phyloP scores from a whole-genome alignment of 441 rosid genomes.

The Croton setiger region DNA sequence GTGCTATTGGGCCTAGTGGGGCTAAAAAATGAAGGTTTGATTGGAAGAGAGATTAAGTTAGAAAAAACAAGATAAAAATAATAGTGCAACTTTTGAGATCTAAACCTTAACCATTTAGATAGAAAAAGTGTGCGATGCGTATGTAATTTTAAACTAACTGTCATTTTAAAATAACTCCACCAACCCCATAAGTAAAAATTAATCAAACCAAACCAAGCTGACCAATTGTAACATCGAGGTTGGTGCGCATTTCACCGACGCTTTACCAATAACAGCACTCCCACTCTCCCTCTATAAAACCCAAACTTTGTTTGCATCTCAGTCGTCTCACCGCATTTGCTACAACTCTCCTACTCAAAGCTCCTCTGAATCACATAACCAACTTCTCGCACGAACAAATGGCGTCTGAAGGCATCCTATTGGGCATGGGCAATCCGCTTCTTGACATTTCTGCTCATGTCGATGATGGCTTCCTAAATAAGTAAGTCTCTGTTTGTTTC shows the following conservation, averaged over 20 bases:
- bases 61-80: too few species aligned
- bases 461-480: slow-evolving; percentile 69
- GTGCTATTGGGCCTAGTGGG: too few species aligned
- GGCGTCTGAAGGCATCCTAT: slow-evolving; percentile 57
- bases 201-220: neutral
- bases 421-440: slow-evolving; percentile 98
- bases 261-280: neutral
- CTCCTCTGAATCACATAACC: neutral
- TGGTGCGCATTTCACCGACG: neutral
- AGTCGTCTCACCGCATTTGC: neutral
- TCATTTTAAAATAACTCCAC: neutral
- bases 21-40: too few species aligned
- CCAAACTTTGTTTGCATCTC: neutral
- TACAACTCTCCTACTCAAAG: neutral
- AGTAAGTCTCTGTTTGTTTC: slow-evolving; percentile 33
- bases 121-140: too few species aligned
- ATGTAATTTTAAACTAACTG: too few species aligned
- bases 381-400: slow-evolving; percentile 22
- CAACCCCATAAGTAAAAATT: neutral
- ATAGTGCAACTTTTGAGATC: too few species aligned
- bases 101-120: too few species aligned
- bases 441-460: slow-evolving; percentile 93
- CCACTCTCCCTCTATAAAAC: neutral
- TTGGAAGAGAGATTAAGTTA: too few species aligned
- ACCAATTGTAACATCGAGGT: neutral